phyloP scores from a whole-genome alignment of 192 early-diverging fungal species.

The Blastocladiella britannica region DNA sequence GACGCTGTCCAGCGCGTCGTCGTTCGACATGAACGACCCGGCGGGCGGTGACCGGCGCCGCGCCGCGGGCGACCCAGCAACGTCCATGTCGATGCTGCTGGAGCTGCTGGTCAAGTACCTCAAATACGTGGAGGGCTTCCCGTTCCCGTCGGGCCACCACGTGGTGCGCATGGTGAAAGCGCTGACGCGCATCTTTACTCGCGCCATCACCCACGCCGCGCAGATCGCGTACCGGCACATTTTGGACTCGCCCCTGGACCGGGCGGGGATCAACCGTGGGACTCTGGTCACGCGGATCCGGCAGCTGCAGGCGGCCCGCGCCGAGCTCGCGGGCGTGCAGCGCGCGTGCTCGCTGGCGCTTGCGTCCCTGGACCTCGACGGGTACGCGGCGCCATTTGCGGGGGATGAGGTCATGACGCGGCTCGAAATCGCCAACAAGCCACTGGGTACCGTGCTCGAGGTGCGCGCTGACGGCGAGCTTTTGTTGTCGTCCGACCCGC shows the following conservation, averaged over 20 bases:
- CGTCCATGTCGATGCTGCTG: not conserved
- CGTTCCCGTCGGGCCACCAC: not conserved
- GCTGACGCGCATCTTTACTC: not conserved
- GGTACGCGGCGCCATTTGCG: not conserved
- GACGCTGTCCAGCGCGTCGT: no score
- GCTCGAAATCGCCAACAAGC: not conserved
- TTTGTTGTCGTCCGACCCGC: not conserved
- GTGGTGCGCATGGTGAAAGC: not conserved
- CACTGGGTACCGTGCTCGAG: not conserved
- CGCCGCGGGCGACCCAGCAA: not conserved
- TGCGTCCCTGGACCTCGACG: not conserved
- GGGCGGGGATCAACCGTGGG: not conserved
- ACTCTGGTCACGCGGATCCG: not conserved
- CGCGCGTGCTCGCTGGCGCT: not conserved
- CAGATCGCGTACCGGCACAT: not conserved
- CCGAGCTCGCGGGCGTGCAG: not conserved
- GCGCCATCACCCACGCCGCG: not conserved
- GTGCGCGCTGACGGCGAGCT: not conserved
- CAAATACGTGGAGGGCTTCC: not conserved
- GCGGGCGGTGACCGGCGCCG: no score
- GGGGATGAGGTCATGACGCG: not conserved
- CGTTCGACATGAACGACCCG: no score
- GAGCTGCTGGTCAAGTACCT: not conserved
- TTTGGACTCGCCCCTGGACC: not conserved
- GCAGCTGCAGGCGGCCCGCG: not conserved